Conservation (phyloP, 179 eudicot species). For the Gypsophila paniculata region DNA sequence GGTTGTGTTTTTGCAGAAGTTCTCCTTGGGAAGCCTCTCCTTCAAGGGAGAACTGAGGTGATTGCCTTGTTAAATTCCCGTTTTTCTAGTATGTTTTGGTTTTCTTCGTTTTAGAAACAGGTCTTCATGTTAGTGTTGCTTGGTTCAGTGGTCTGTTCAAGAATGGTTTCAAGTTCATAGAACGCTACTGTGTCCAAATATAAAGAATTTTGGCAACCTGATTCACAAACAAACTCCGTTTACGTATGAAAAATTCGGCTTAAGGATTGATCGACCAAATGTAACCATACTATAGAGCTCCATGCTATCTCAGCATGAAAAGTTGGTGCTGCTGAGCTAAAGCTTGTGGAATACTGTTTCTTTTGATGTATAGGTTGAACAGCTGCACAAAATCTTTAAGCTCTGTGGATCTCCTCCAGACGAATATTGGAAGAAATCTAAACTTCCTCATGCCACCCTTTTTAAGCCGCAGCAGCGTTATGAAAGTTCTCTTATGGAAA, state of each 20-base stretch:
- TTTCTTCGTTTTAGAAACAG: neutral
- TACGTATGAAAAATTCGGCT: too few relatives aligned
- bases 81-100: slow-evolving; percentile 1
- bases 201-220: too few relatives aligned
- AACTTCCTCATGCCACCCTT: slow-evolving; percentile 77
- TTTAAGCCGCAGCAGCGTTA: slow-evolving; percentile 80
- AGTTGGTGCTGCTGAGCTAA: neutral
- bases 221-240: too few relatives aligned
- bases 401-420: slow-evolving; percentile 95
- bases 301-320: neutral
- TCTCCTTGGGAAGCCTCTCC: slow-evolving; percentile 77
- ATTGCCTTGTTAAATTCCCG: neutral
- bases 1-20: slow-evolving; percentile 84
- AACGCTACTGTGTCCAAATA: too few relatives aligned
- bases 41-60: slow-evolving; percentile 92
- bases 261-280: too few relatives aligned
- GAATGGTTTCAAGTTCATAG: neutral
- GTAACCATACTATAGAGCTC: neutral
- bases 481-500: slow-evolving; percentile 61
- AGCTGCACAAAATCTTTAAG: slow-evolving; percentile 79
- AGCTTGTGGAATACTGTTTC: slow-evolving; percentile 11
- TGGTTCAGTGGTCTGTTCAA: neutral
- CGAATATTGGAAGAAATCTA: slow-evolving; percentile 85
- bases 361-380: slow-evolving; percentile 60
- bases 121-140: neutral